Percentiles rank a stretch among this genome's conserved stretches.
phyloP scores from a whole-genome alignment of 768 basidiomycete genomes.

The Kwoniella sp. region DNA sequence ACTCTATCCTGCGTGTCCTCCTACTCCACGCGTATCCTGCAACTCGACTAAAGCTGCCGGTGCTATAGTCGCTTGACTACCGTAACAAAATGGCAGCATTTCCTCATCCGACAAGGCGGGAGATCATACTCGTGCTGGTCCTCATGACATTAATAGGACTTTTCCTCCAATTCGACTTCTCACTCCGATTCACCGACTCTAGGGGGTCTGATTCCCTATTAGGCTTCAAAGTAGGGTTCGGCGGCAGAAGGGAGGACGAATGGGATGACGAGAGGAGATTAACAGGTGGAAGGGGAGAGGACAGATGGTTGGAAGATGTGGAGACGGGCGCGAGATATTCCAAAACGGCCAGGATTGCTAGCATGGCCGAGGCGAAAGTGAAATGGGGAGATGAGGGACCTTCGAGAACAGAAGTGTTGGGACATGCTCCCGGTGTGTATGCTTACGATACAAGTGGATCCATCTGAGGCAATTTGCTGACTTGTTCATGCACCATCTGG shows the following conservation, averaged over 20 bases:
- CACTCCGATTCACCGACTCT: constrained; percentile 61
- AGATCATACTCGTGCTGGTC: constrained; percentile 69
- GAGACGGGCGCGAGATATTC: constrained; percentile 35
- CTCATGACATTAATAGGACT: constrained; percentile 68
- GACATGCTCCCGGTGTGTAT: constrained; percentile 72
- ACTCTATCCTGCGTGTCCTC: neutral
- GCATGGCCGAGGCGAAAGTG: constrained; percentile 49
- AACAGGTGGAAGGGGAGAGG: constrained; percentile 10
- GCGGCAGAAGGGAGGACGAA: constrained; percentile 12
- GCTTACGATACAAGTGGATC: neutral
- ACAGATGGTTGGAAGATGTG: constrained; percentile 37
- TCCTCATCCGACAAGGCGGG: constrained; percentile 66
- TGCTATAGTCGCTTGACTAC: too few relatives aligned
- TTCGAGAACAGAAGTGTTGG: constrained; percentile 64
- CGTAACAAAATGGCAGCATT: neutral
- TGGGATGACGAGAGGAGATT: constrained; percentile 19
- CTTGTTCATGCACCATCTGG: neutral
- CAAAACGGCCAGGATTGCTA: constrained; percentile 30
- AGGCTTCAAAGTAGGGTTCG: constrained; percentile 36
- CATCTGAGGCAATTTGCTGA: too few relatives aligned
- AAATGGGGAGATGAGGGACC: constrained; percentile 45
- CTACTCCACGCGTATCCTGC: neutral
- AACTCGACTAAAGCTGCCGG: too few relatives aligned
- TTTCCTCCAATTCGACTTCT: constrained; percentile 72
- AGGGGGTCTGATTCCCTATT: constrained; percentile 32